These are phyloP conservation scores for Chamaenerion angustifolium DNA, from an alignment of 345 rosid species.

Conservation along the genomic window DNA sequence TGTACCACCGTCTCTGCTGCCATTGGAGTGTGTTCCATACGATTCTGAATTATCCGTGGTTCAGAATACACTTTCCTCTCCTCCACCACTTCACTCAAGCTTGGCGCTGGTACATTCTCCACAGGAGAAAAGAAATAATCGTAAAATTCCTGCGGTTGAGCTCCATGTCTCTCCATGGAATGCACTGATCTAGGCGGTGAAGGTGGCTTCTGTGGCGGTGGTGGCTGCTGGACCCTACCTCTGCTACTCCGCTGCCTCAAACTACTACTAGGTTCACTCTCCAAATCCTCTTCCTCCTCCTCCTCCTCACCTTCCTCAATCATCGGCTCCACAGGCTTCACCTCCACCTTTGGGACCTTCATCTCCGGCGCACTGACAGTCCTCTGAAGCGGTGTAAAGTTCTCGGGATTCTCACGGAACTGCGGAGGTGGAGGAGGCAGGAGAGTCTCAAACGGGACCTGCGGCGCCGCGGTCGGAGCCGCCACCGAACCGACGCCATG, in stretches of 20 bases:
- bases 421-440: constrained; percentile 45
- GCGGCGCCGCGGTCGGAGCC: background rate
- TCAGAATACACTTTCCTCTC: constrained; percentile 8
- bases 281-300: constrained; percentile 25
- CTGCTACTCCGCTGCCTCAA: constrained; percentile 45
- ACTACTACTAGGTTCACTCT: constrained; percentile 28
- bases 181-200: background rate
- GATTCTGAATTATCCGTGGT: constrained; percentile 14
- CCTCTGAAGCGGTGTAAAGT: constrained; percentile 33
- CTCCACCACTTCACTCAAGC: constrained; percentile 32
- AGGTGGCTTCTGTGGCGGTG: constrained; percentile 1
- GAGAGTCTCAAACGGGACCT: constrained; percentile 9
- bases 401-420: background rate
- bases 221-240: constrained; percentile 5
- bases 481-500: background rate
- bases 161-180: constrained; percentile 5
- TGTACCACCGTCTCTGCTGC: constrained; percentile 7
- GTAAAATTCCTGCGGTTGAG: constrained; percentile 16
- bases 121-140: constrained; percentile 32
- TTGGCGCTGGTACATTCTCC: constrained; percentile 50
- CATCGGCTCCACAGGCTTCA: constrained; percentile 27
- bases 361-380: constrained; percentile 80
- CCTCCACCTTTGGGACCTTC: constrained; percentile 37
- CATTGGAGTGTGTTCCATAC: constrained; percentile 6
- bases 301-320: constrained; percentile 49